These are phyloP conservation scores for Plasmopara halstedii DNA, from an alignment of 352 stramenopile genomes.

Conservation along the genomic window DNA sequence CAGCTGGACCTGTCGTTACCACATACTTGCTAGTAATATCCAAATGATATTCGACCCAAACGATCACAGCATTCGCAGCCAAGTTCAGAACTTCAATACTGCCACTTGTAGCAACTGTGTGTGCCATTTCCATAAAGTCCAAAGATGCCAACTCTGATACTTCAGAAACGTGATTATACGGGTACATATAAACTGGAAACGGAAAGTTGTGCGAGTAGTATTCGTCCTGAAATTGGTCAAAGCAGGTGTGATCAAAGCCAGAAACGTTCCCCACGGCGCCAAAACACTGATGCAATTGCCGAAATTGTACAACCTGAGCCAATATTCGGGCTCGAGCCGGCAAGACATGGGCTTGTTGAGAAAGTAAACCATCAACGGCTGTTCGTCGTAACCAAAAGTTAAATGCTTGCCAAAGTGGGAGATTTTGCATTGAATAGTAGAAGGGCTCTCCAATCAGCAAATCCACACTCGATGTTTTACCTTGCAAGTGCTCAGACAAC, in stretches of 20 bases:
- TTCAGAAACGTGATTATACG: constrained; percentile 31
- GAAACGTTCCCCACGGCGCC: constrained; percentile 58
- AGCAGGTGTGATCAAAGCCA: constrained; percentile 64
- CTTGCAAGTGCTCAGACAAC: constrained; percentile 46
- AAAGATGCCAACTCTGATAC: constrained; percentile 42
- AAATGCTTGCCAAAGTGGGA: constrained; percentile 70
- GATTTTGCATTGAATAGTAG: constrained; percentile 85
- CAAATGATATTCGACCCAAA: constrained; percentile 68
- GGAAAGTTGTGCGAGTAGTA: constrained; percentile 73
- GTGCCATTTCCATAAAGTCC: constrained; percentile 33
- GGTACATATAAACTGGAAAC: constrained; percentile 80
- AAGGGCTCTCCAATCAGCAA: constrained; percentile 69
- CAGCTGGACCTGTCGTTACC: constrained; percentile 44
- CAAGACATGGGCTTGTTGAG: constrained; percentile 34
- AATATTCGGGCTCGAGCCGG: constrained; percentile 41
- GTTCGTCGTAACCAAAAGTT: constrained; percentile 79
- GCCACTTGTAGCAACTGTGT: constrained; percentile 20
- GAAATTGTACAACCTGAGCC: constrained; percentile 57
- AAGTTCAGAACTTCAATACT: constrained; percentile 6
- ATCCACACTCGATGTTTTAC: constrained; percentile 35
- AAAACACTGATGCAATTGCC: constrained; percentile 74
- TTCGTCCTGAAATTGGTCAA: constrained; percentile 63
- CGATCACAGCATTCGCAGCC: constrained; percentile 49
- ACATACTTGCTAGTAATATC: constrained; percentile 34
- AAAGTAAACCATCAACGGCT: constrained; percentile 34